Conservation (phyloP, 2,329 filamentous ascomycete genomes). For the Tolypocladium inflatum region DNA sequence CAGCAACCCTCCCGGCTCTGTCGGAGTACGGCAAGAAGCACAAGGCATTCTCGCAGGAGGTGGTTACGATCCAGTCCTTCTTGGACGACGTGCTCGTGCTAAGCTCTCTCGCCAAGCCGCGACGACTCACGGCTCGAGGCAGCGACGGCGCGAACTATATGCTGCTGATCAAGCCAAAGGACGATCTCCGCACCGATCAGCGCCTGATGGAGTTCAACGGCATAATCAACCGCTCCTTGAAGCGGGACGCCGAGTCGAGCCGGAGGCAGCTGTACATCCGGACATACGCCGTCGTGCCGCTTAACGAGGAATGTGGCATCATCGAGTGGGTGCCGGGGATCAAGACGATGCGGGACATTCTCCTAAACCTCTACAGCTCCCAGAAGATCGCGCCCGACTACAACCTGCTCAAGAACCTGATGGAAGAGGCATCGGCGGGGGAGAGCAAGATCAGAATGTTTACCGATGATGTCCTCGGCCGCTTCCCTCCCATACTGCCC, state of each 20-base stretch:
- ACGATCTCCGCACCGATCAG: constrained; percentile 94
- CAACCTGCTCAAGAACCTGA: constrained; percentile 49
- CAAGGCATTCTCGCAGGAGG: constrained; percentile 77
- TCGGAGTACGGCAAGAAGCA: constrained; percentile 68
- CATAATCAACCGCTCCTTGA: constrained; percentile 93
- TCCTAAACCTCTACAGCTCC: constrained; percentile 68
- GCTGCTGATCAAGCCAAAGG: constrained; percentile 93
- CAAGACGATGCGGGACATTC: constrained; percentile 85
- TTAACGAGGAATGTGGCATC: constrained; percentile 95
- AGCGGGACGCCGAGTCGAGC: constrained; percentile 83
- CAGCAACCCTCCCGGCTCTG: constrained; percentile 66
- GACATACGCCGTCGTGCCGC: constrained; percentile 90
- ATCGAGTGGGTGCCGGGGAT: constrained; percentile 99
- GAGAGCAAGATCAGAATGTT: constrained; percentile 60
- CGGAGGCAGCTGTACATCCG: constrained; percentile 89
- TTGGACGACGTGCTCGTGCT: constrained; percentile 83
- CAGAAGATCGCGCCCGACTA: constrained; percentile 66
- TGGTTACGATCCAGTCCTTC: constrained; percentile 74
- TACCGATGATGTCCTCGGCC: constrained; percentile 50
- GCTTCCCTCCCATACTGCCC: constrained; percentile 76
- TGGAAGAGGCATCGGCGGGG: constrained; percentile 52
- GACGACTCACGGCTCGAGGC: constrained; percentile 79
- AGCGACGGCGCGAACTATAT: constrained; percentile 85
- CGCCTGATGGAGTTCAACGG: constrained; percentile 98
- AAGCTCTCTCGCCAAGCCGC: constrained; percentile 83